Base-by-base conservation (phyloP, 2,329 filamentous ascomycete species). In the Fusarium goolgardi region DNA sequence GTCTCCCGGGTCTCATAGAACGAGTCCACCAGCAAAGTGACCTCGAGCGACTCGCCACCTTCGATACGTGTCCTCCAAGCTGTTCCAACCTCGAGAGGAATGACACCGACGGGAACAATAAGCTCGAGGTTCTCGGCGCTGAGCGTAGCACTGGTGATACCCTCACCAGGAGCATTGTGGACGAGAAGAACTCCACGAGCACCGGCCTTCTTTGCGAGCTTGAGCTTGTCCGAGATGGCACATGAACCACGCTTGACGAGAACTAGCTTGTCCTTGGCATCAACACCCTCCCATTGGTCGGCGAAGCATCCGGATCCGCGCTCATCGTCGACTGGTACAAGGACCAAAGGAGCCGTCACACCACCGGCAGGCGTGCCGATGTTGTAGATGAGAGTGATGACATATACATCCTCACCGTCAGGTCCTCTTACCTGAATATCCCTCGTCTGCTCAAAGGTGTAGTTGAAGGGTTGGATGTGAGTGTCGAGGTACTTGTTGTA, bases 171-270 rank as follows among this genome's bases (percentile, higher is more conserved):
- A 4, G 78, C 80, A 65, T 90, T 88, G 81, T 91, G 87, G 75
- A 88, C 90, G 50, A 91, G 81, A 31, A 91, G 76, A 1, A 84
- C 81, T 40, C 76, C 81, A 3, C 79, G 40, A 4, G 81, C 82
- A 41, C 81, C 82, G 12, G 79, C 75, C 11, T 77, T 73, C 71
- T 76, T 80, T 29, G 82, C 82, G 6, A 83, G 75, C 71, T 78
- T 79, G 32, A 83, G 75, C 72, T 84, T 84, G 39, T 81, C 78
- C 0, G 77, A 65, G 37, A 84, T 78, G 39, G 79, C 76, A 58
- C 82, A 84, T 25, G 59, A 57, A 23, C 82, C 82, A 11, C 82
- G 79, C 77, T 82, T 82, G 18, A 84, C 74, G 16, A 84, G 80
- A 2, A 77, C 79, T 32, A 84, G 75, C 71, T 83, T 83, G 46